Base-by-base conservation (phyloP, 2,329 filamentous ascomycete species). In the Ceratocystis destructans region DNA sequence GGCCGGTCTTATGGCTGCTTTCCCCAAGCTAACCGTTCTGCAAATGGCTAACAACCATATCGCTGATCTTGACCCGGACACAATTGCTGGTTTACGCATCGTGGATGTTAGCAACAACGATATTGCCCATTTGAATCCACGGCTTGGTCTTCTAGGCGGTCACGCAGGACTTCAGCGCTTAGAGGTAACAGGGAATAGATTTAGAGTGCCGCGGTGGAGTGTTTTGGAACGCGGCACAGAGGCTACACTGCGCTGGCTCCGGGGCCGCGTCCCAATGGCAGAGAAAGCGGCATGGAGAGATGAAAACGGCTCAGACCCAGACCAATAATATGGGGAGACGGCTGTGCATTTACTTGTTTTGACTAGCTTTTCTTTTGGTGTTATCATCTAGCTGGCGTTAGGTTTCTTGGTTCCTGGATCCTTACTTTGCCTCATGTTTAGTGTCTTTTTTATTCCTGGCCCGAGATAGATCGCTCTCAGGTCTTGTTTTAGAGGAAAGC, bases 181-280 rank as follows among this genome's bases (percentile, higher is more conserved):
- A 8, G 87, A 96, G 61, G 87, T 96, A 3, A 83, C 83, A 33
- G 91, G 91, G 0, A 97, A 97, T 73, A 82, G 86, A 41, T 97
- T 97, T 76, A 82, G 90, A 41, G 90, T 96, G 41, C 93, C 93
- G 0, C 84, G 89, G 66, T 92, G 88, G 78, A 88, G 88, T 69
- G 82, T 96, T 5, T 77, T 97, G 61, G 88, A 93, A 68, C 88
- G 90, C 69, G 93, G 93, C 0, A 96, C 92, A 0, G 90, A 96
- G 71, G 87, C 89, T 1, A 87, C 90, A 0, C 77, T 96, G 70
- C 80, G 85, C 62, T 96, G 90, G 88, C 75, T 96, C 63, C 82
- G 89, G 68, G 88, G 90, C 33, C 82, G 87, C 66, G 87, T 96
- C 45, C 86, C 89, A 0, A 78, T 80, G 1, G 81, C 79, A 0